Evolutionary conservation across 2,329 filamentous ascomycete species (phyloP).

Genomic region (Aspergillus calidoustus): DNA sequence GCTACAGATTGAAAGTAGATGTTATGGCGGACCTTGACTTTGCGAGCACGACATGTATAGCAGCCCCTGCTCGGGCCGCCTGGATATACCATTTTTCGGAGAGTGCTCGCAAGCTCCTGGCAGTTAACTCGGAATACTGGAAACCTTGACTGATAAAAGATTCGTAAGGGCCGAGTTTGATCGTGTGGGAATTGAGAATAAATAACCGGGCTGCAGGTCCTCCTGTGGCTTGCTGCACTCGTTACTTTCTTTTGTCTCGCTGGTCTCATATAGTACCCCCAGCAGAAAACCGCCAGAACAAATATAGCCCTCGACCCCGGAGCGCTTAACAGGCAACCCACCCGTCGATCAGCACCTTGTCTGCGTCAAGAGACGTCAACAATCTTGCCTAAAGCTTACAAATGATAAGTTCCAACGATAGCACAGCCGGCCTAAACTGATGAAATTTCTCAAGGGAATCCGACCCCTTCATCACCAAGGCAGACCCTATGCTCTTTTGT

Average conservation of each 20-base stretch:
- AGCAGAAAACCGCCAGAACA: not conserved
- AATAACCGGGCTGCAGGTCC: not conserved
- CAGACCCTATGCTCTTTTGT: not conserved
- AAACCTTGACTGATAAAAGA: not conserved
- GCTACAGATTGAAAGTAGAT: not conserved
- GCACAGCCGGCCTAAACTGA: not conserved
- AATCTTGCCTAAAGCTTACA: not conserved
- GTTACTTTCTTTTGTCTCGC: not conserved
- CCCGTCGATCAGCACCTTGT: not conserved
- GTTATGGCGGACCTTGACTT: constrained; percentile 14
- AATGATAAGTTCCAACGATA: not conserved
- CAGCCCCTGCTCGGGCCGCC: constrained; percentile 14
- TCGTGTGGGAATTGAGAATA: not conserved
- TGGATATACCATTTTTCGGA: constrained; percentile 15
- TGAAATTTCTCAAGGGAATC: not conserved
- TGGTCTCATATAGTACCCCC: not conserved
- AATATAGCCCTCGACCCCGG: not conserved
- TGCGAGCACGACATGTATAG: constrained; percentile 18
- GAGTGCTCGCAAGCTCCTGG: not conserved
- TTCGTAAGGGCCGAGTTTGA: not conserved
- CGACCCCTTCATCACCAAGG: not conserved
- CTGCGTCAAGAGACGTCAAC: not conserved
- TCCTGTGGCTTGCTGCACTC: not conserved
- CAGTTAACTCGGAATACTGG: not conserved
- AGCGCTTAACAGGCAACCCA: not conserved